phyloP scores from a whole-genome alignment of 192 early-diverging fungal species.

The Entophlyctis helioformis region DNA sequence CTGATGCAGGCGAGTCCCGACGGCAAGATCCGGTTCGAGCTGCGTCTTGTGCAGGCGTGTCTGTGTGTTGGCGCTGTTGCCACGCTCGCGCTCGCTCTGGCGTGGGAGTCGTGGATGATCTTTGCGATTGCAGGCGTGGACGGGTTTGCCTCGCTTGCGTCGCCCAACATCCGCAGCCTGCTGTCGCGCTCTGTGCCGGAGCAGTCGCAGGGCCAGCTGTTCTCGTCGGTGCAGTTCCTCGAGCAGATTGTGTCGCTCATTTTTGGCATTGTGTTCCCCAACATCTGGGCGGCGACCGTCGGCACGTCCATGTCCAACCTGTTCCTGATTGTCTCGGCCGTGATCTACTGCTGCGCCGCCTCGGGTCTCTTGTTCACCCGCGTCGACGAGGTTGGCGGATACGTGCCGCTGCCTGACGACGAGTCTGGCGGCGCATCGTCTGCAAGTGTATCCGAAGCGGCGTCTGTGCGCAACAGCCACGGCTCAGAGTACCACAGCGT shows the following conservation, averaged over 20 bases:
- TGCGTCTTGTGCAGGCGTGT: slow-evolving; percentile 7
- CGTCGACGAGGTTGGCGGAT: too few relatives aligned
- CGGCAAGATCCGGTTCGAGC: slow-evolving; percentile 6
- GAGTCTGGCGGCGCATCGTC: too few relatives aligned
- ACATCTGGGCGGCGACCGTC: slow-evolving; percentile 14
- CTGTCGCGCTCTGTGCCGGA: slow-evolving; percentile 17
- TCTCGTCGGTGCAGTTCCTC: slow-evolving; percentile 8
- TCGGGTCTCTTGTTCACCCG: too few relatives aligned
- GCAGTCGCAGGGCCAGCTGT: slow-evolving; percentile 17
- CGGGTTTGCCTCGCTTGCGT: slow-evolving; percentile 18
- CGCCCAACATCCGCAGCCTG: slow-evolving; percentile 19
- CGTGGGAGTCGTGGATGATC: slow-evolving; percentile 15
- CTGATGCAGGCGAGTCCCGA: too few relatives aligned
- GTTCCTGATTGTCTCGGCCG: slow-evolving; percentile 2
- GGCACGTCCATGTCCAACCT: slow-evolving; percentile 1
- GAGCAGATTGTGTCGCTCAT: slow-evolving; percentile 9
- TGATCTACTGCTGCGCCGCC: too few relatives aligned
- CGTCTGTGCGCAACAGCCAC: too few relatives aligned
- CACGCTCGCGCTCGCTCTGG: slow-evolving; percentile 6
- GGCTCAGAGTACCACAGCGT: too few relatives aligned
- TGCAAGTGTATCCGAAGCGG: too few relatives aligned
- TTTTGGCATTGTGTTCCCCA: slow-evolving; percentile 12
- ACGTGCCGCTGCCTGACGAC: too few relatives aligned
- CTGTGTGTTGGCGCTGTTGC: slow-evolving; percentile 8
- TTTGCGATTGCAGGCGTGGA: slow-evolving; percentile 17